A percentile compares a stretch with the other conserved stretches of the same genome.
Evolutionary conservation across 345 rosid species (phyloP).

Genomic region (Hevea brasiliensis): DNA sequence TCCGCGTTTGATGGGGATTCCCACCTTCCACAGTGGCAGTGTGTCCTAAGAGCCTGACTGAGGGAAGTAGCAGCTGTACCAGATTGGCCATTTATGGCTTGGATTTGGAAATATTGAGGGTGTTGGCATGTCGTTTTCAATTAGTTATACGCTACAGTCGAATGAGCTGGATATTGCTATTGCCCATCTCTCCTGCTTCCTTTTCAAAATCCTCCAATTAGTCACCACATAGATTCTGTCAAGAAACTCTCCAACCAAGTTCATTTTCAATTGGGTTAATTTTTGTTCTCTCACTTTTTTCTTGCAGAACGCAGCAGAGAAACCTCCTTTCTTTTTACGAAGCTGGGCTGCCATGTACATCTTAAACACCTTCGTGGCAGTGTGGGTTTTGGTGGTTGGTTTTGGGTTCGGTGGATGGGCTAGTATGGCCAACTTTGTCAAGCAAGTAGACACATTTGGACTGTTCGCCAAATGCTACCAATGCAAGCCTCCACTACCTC

Average conservation of each 20-base stretch:
- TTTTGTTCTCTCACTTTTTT: too few relatives aligned
- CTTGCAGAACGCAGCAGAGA: slow-evolving; percentile 89
- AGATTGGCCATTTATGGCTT: slow-evolving; percentile 40
- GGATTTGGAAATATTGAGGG: slow-evolving; percentile 40
- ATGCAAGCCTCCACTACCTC: slow-evolving; percentile 69
- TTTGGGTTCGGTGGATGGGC: slow-evolving; percentile 98
- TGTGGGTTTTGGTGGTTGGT: slow-evolving; percentile 85
- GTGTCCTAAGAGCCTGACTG: not conserved
- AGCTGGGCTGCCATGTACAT: slow-evolving; percentile 93
- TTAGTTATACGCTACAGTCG: slow-evolving; percentile 47
- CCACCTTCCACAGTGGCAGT: slow-evolving; percentile 7
- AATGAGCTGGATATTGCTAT: slow-evolving; percentile 36
- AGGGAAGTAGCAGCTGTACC: slow-evolving; percentile 24
- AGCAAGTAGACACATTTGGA: slow-evolving; percentile 85
- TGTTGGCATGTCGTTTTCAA: slow-evolving; percentile 51
- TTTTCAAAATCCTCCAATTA: too few relatives aligned
- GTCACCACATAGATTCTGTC: too few relatives aligned
- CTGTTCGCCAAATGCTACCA: slow-evolving; percentile 98
- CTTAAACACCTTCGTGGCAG: slow-evolving; percentile 65
- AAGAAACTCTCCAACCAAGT: not conserved
- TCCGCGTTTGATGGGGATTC: slow-evolving; percentile 28
- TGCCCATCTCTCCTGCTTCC: too few relatives aligned
- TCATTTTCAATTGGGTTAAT: too few relatives aligned
- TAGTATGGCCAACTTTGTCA: slow-evolving; percentile 83
- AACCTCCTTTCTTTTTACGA: slow-evolving; percentile 79